Conservation (phyloP, 148 eudicot species). For the Silene latifolia region DNA sequence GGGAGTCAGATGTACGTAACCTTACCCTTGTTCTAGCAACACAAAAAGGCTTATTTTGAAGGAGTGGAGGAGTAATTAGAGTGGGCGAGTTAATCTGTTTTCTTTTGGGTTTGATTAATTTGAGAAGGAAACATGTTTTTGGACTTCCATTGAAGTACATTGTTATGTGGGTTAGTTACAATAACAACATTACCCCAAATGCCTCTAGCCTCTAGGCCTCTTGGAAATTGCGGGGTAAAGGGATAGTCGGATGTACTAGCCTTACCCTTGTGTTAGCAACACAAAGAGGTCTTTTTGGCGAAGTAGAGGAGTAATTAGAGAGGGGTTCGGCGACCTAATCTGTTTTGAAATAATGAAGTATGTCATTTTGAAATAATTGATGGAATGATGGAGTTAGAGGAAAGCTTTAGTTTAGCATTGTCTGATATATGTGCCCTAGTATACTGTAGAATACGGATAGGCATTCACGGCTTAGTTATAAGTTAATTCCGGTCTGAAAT, state of each 20-base stretch:
- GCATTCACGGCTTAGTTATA: not conserved
- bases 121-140: not conserved
- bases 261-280: too few species aligned
- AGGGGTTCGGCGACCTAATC: not conserved
- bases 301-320: not conserved
- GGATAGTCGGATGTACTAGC: too few species aligned
- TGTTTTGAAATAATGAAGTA: not conserved
- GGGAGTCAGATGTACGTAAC: too few species aligned
- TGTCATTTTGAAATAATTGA: constrained; percentile 8
- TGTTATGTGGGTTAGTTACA: not conserved
- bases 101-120: not conserved
- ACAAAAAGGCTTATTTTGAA: too few species aligned
- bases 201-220: not conserved
- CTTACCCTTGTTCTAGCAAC: too few species aligned
- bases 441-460: not conserved
- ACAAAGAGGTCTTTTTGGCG: not conserved
- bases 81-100: too few species aligned
- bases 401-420: not conserved
- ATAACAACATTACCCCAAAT: not conserved
- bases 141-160: constrained; percentile 5
- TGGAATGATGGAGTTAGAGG: not conserved
- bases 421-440: not conserved
- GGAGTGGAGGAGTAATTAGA: too few species aligned
- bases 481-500: not conserved
- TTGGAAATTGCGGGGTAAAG: not conserved